Percentiles rank a stretch among this genome's conserved stretches.
phyloP scores from a whole-genome alignment of 2,329 filamentous ascomycete genomes.

The Cordyceps cicadae region DNA sequence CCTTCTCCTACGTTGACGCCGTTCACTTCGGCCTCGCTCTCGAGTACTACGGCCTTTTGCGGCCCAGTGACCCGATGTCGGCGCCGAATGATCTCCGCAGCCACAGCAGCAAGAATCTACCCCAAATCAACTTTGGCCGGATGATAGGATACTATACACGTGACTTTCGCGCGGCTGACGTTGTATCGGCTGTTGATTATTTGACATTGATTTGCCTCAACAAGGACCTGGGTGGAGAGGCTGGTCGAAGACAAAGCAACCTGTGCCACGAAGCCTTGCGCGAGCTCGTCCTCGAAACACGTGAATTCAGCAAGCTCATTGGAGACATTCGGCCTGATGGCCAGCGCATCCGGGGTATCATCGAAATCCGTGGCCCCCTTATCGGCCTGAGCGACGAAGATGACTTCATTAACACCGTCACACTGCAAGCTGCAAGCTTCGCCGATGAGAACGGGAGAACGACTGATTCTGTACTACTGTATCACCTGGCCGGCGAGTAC shows the following conservation, averaged over 20 bases:
- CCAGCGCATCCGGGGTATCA: slow-evolving; percentile 72
- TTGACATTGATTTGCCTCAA: slow-evolving; percentile 88
- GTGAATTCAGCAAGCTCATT: slow-evolving; percentile 88
- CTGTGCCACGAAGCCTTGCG: slow-evolving; percentile 89
- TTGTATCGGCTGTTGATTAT: slow-evolving; percentile 87
- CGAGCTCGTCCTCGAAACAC: slow-evolving; percentile 90
- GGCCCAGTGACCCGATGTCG: slow-evolving; percentile 72
- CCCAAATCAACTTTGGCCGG: slow-evolving; percentile 89
- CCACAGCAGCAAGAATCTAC: slow-evolving; percentile 57
- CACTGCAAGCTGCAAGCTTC: slow-evolving; percentile 80
- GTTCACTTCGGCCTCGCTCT: slow-evolving; percentile 91
- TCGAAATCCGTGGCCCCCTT: slow-evolving; percentile 75
- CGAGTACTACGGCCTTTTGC: slow-evolving; percentile 79
- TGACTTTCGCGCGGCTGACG: slow-evolving; percentile 87
- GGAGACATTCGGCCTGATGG: slow-evolving; percentile 87
- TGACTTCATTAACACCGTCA: slow-evolving; percentile 87
- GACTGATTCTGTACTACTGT: slow-evolving; percentile 88
- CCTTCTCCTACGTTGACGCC: slow-evolving; percentile 84
- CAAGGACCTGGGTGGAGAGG: slow-evolving; percentile 65
- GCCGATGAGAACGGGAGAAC: slow-evolving; percentile 91
- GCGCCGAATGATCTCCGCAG: slow-evolving; percentile 63
- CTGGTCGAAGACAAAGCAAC: slow-evolving; percentile 66
- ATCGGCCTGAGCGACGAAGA: slow-evolving; percentile 73
- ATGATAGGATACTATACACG: slow-evolving; percentile 93
- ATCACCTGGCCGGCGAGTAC: slow-evolving; percentile 90